phyloP scores from a whole-genome alignment of 2,329 filamentous ascomycete genomes.

The Colletotrichum sp. region DNA sequence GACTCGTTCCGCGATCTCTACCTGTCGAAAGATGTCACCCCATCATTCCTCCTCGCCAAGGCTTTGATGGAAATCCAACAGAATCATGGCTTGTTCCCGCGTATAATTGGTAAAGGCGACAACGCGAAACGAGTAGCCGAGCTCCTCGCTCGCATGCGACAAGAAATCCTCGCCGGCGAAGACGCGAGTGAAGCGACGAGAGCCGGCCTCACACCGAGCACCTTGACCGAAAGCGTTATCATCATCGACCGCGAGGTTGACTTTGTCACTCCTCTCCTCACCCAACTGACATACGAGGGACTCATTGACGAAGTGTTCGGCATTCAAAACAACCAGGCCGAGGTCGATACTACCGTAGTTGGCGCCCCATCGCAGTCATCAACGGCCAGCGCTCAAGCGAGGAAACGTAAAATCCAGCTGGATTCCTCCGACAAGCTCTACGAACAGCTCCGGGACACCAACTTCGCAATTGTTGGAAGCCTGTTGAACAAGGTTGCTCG shows the following conservation, averaged over 20 bases:
- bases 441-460: constrained; percentile 84
- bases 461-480: constrained; percentile 92
- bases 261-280: constrained; percentile 88
- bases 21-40: constrained; percentile 86
- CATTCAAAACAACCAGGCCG: constrained; percentile 90
- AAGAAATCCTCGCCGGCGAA: constrained; percentile 83
- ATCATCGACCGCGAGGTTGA: constrained; percentile 96
- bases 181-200: constrained; percentile 63
- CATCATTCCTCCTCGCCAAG: constrained; percentile 86
- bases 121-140: constrained; percentile 90
- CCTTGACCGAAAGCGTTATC: constrained; percentile 86
- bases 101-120: constrained; percentile 94
- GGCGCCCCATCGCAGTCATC: constrained; percentile 72
- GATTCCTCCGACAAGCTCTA: constrained; percentile 92
- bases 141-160: constrained; percentile 87
- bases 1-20: constrained; percentile 88
- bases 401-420: constrained; percentile 86
- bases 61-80: constrained; percentile 95
- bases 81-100: constrained; percentile 89
- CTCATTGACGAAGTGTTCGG: constrained; percentile 92
- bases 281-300: constrained; percentile 95
- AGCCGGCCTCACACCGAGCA: constrained; percentile 81
- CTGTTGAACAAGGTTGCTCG: constrained; percentile 90
- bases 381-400: constrained; percentile 58
- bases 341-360: constrained; percentile 89